phyloP scores from a whole-genome alignment of 1,139 yeast species.

The Candida freyschussii region DNA sequence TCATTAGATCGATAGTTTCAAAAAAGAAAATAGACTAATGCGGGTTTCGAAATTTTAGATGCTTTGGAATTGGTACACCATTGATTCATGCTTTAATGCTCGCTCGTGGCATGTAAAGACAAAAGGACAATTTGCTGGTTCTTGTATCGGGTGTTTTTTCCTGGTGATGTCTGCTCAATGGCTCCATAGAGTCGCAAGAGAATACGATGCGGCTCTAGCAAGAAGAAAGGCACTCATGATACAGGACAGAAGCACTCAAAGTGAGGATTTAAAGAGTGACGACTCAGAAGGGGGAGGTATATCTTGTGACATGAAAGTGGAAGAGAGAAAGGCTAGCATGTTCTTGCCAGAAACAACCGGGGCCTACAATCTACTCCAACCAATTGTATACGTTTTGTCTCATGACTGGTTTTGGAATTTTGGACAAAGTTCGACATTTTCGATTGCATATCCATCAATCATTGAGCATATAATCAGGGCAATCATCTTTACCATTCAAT shows the following conservation, averaged over 20 bases:
- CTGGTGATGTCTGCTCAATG: constrained; percentile 54
- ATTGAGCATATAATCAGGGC: constrained; percentile 48
- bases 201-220: constrained; percentile 34
- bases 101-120: constrained; percentile 59
- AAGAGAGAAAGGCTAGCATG: constrained; percentile 4
- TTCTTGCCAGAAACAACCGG: constrained; percentile 7
- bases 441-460: constrained; percentile 34
- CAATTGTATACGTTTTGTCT: constrained; percentile 32
- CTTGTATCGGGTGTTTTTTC: constrained; percentile 61
- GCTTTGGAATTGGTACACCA: constrained; percentile 57
- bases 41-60: constrained; percentile 30
- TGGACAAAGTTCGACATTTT: constrained; percentile 13
- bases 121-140: constrained; percentile 61
- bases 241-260: constrained; percentile 3
- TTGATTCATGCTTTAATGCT: constrained; percentile 62
- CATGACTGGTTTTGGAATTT: constrained; percentile 38
- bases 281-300: constrained; percentile 1
- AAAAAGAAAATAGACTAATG: not conserved
- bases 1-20: not conserved
- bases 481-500: constrained; percentile 47
- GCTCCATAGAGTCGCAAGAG: constrained; percentile 52
- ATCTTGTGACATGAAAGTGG: constrained; percentile 1
- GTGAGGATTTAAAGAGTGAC: not conserved
- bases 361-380: constrained; percentile 20
- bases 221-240: constrained; percentile 13